Evolutionary conservation across 768 basidiomycete genomes (phyloP).

Genomic region (Rhizopogon salebrosus): DNA sequence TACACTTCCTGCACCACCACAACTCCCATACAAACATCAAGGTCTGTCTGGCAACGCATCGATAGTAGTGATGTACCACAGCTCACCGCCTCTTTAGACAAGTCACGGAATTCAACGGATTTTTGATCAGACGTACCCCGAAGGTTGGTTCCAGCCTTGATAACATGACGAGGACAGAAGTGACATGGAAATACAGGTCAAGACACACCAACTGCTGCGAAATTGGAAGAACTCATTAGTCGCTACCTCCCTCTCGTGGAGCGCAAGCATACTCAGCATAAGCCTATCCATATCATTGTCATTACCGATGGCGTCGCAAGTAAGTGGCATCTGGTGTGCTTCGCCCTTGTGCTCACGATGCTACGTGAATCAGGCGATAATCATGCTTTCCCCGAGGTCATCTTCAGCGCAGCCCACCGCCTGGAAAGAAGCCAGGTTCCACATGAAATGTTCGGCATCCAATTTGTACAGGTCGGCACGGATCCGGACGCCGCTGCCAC

Average conservation of each 20-base stretch:
- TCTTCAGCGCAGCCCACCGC: constrained; percentile 23
- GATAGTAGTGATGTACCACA: neutral
- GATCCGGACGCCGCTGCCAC: constrained; percentile 24
- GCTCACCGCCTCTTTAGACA: neutral
- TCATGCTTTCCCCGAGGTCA: constrained; percentile 6
- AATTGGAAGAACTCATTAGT: constrained; percentile 24
- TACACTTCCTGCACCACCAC: constrained; percentile 28
- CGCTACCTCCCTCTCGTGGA: constrained; percentile 22
- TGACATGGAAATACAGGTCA: constrained; percentile 9
- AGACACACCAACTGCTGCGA: constrained; percentile 24
- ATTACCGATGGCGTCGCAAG: constrained; percentile 28
- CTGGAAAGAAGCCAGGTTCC: constrained; percentile 26
- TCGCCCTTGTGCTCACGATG: neutral
- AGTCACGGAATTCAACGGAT: neutral
- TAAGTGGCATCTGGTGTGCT: constrained; percentile 10
- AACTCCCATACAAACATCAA: constrained; percentile 11
- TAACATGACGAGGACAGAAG: too few species aligned
- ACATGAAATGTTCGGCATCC: constrained; percentile 29
- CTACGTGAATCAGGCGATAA: constrained; percentile 12
- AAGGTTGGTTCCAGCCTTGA: neutral
- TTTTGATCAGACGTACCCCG: neutral
- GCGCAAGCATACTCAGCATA: constrained; percentile 5
- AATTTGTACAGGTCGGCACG: constrained; percentile 35
- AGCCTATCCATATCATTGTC: constrained; percentile 19
- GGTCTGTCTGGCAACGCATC: neutral